These are phyloP conservation scores for Lepidium didymum DNA, from an alignment of 345 rosid genomes.

Conservation along the genomic window DNA sequence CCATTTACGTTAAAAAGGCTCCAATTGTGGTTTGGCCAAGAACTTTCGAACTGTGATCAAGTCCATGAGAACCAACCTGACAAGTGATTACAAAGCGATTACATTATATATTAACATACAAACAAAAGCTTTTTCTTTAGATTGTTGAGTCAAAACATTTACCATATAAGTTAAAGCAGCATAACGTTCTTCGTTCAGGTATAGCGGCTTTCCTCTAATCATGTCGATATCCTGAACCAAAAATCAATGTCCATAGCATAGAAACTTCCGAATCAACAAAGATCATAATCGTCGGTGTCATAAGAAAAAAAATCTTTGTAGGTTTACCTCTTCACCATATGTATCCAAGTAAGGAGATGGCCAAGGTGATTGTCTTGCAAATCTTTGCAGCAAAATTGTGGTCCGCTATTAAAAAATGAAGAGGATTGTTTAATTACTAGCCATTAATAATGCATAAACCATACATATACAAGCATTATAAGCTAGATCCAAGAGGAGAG, in stretches of 20 bases:
- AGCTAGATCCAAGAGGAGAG: neutral
- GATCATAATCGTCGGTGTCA: neutral
- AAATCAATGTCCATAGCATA: neutral
- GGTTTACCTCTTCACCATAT: constrained; percentile 87
- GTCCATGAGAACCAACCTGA: constrained; percentile 96
- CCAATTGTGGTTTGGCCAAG: constrained; percentile 73
- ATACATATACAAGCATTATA: neutral
- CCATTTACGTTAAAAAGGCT: constrained; percentile 31
- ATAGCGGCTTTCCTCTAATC: constrained; percentile 80
- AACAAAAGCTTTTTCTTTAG: neutral
- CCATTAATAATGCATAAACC: neutral
- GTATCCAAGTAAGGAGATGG: constrained; percentile 90
- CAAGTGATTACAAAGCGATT: neutral
- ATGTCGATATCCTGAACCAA: constrained; percentile 60
- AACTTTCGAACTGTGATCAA: constrained; percentile 70
- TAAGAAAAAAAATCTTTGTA: neutral
- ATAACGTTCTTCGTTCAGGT: constrained; percentile 93
- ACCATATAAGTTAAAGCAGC: constrained; percentile 85
- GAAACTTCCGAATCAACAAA: neutral
- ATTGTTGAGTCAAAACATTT: neutral
- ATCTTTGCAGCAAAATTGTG: constrained; percentile 70
- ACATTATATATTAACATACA: neutral
- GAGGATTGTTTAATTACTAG: constrained; percentile 2
- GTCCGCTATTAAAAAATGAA: constrained; percentile 47
- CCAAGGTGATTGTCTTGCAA: constrained; percentile 82